A percentile compares a stretch with the other conserved stretches of the same genome.
phyloP scores from a whole-genome alignment of 805 yeast species.

The Yamadazyma tumulicola region DNA sequence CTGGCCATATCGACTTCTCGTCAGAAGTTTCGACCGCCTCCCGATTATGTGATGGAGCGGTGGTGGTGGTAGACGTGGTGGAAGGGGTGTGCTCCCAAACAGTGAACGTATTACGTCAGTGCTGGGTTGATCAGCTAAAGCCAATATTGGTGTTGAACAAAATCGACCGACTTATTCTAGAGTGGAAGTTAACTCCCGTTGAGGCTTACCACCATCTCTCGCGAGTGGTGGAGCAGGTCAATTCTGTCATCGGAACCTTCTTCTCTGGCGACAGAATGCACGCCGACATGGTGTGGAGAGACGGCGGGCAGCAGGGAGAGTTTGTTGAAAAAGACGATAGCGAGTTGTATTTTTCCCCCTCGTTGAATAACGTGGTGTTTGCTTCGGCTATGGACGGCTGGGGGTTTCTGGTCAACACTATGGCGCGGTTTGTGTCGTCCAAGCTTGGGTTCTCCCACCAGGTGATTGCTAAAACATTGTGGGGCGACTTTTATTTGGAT shows the following conservation, averaged over 20 bases:
- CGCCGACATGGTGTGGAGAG: slow-evolving; percentile 77
- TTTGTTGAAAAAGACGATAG: slow-evolving; percentile 75
- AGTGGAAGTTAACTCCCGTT: slow-evolving; percentile 72
- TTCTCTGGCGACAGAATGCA: slow-evolving; percentile 91
- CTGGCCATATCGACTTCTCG: slow-evolving; percentile 98
- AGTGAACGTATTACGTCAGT: slow-evolving; percentile 87
- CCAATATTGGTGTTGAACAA: slow-evolving; percentile 89
- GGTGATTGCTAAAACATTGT: slow-evolving; percentile 76
- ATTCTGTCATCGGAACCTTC: slow-evolving; percentile 90
- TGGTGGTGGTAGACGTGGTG: slow-evolving; percentile 91
- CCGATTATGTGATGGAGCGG: slow-evolving; percentile 93
- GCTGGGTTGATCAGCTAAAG: slow-evolving; percentile 89
- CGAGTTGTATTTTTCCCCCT: slow-evolving; percentile 83
- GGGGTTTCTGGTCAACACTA: slow-evolving; percentile 91
- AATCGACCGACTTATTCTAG: slow-evolving; percentile 80
- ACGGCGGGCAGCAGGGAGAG: slow-evolving; percentile 53
- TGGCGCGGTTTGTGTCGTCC: slow-evolving; percentile 79
- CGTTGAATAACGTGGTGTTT: slow-evolving; percentile 82
- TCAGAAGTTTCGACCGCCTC: slow-evolving; percentile 97
- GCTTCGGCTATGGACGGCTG: slow-evolving; percentile 94
- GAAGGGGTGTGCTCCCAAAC: slow-evolving; percentile 99
- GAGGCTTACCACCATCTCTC: slow-evolving; percentile 84
- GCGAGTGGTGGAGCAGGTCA: slow-evolving; percentile 85
- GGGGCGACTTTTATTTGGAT: slow-evolving; percentile 94
- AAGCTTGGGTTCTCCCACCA: slow-evolving; percentile 81